A percentile compares a stretch with the other conserved stretches of the same genome.
Conservation (phyloP, 1,139 yeast genomes). For the Martiniozyma asiatica region DNA sequence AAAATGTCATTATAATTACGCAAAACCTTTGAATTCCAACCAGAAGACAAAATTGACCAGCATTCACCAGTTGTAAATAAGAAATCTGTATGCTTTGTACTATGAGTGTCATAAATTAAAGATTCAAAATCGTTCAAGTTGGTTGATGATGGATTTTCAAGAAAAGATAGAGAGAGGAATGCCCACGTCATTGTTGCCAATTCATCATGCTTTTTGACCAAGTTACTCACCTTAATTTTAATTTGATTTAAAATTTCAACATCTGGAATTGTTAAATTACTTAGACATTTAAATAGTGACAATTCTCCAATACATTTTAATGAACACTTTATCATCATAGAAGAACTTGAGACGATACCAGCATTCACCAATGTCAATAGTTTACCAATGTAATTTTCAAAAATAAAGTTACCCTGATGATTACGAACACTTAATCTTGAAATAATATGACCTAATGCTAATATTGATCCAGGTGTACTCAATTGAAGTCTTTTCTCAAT, state of each 20-base stretch:
- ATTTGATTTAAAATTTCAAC: slow-evolving; percentile 20
- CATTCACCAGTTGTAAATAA: slow-evolving; percentile 83
- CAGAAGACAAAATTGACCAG: slow-evolving; percentile 54
- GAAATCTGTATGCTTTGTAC: slow-evolving; percentile 60
- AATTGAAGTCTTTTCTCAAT: slow-evolving; percentile 9
- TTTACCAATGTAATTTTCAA: no score
- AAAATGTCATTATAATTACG: slow-evolving; percentile 19
- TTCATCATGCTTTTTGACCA: slow-evolving; percentile 51
- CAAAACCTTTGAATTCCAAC: slow-evolving; percentile 61
- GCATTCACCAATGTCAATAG: background rate
- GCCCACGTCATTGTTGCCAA: slow-evolving; percentile 46
- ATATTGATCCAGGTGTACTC: slow-evolving; percentile 6
- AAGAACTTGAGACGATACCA: slow-evolving; percentile 9
- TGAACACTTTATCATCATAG: slow-evolving; percentile 23
- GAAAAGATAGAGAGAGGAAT: slow-evolving; percentile 35
- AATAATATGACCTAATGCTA: slow-evolving; percentile 30
- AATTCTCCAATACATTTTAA: slow-evolving; percentile 43
- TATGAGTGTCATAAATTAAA: slow-evolving; percentile 43
- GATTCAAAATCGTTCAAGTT: slow-evolving; percentile 28
- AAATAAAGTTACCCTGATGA: no score
- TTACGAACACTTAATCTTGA: slow-evolving; percentile 31
- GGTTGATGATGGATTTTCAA: background rate
- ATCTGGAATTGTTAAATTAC: slow-evolving; percentile 19
- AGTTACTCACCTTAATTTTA: slow-evolving; percentile 26
- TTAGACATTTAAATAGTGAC: slow-evolving; percentile 53